Base-by-base conservation (phyloP, 176 grass and related monocot genomes). In the Ensete glaucum region DNA sequence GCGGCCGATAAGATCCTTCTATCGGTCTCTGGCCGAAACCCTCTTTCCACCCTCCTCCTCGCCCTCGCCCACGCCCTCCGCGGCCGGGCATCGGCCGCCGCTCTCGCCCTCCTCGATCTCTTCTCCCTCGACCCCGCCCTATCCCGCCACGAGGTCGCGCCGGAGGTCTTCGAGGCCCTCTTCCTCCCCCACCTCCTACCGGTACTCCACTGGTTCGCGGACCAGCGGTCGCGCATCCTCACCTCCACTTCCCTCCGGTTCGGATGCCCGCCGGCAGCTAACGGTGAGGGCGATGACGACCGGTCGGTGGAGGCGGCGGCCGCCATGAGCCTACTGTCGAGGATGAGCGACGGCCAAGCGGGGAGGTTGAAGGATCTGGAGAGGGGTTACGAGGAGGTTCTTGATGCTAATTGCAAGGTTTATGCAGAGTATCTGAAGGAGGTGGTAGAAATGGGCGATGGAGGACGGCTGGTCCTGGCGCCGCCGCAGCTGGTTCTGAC, bases 341-440 rank as follows among this genome's bases (percentile, higher is more conserved):
- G 74, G 71, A 88, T 91, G 85, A 91, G 89, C 69, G 80, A 83
- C 2, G 74, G 71, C 3, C 89, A 91, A 75, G 89, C 85, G 77
- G 74, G 65, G 77, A 85, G 80, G 83, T 69, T 88, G 85, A 78
- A 84, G 74, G 80, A 25, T 0, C 77, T 91, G 71, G 89, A 91
- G 80, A 81, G 74, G 8, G 77, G 74, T 58, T 91, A 91, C 74
- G 89, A 85, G 65, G 80, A 64, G 70, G 83, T 76, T 63, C 77
- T 91, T 72, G 85, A 91, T 76, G 78, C 58, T 23, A 91, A 91
- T 83, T 85, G 80, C 81, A 83, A 19, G 50, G 69, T 69, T 0
- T 91, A 88, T 81, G 85, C 89, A 11, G 58, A 79, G 48, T 85
- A 85, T 69, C 80, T 91, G 10, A 88, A 83, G 74, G 77, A 63